These are phyloP conservation scores for Saitozyma sp. DNA, from an alignment of 768 basidiomycete species.

Conservation along the genomic window DNA sequence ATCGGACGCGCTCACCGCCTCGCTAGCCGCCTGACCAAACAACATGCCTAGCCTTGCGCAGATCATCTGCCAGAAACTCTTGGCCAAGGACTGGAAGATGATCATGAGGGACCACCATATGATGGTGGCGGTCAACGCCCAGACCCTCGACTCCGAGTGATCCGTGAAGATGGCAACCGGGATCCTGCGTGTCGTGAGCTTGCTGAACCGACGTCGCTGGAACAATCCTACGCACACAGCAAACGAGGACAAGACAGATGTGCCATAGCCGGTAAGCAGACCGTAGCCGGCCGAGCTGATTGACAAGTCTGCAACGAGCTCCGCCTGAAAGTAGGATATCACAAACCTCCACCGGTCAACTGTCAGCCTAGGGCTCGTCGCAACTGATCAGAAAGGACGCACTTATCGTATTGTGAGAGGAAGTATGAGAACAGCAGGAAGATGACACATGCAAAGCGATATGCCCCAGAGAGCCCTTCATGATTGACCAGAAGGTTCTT, in stretches of 20 bases:
- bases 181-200: too few relatives aligned
- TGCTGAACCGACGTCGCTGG: neutral
- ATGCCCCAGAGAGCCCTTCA: too few relatives aligned
- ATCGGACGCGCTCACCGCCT: constrained; percentile 4
- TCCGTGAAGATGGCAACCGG: constrained; percentile 10
- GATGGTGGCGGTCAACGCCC: constrained; percentile 3
- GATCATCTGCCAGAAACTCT: constrained; percentile 8
- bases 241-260: constrained; percentile 10
- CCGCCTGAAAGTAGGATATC: constrained; percentile 10
- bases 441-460: constrained; percentile 1
- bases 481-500: too few relatives aligned
- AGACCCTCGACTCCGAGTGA: constrained; percentile 2
- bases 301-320: constrained; percentile 1
- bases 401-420: constrained; percentile 13
- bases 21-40: constrained; percentile 11
- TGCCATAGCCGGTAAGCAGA: constrained; percentile 7
- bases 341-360: too few relatives aligned
- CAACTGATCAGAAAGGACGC: neutral
- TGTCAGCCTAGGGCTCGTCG: too few relatives aligned
- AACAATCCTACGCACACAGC: neutral
- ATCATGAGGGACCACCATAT: constrained; percentile 14
- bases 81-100: constrained; percentile 7
- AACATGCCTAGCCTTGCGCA: constrained; percentile 9
- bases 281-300: constrained; percentile 9
- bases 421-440: constrained; percentile 10